Percentiles rank a stretch among this genome's conserved stretches.
Evolutionary conservation across 805 yeast species (phyloP).

Genomic region (Metschnikowia shivogae): DNA sequence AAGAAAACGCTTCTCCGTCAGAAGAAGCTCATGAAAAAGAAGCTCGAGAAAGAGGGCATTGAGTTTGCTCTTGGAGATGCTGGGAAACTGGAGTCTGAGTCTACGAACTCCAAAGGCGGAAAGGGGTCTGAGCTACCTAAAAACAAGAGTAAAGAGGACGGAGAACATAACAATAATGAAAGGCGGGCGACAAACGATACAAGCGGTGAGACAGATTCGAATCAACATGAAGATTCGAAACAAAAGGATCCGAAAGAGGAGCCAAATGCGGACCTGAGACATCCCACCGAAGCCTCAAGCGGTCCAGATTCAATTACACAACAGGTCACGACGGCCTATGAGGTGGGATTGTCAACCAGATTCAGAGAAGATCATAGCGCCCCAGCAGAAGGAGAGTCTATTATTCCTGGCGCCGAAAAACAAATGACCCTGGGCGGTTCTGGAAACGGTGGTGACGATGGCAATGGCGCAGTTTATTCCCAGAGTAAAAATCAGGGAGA

Average conservation of each 20-base stretch:
- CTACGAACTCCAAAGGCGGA: no score
- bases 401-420: neutral
- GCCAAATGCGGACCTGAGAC: neutral
- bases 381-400: neutral
- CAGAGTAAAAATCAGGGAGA: conserved; percentile 1
- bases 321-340: neutral
- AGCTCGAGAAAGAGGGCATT: conserved; percentile 5
- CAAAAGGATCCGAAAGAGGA: neutral
- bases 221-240: neutral
- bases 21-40: conserved; percentile 16
- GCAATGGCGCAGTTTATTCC: conserved; percentile 3
- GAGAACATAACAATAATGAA: neutral
- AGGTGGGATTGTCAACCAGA: neutral
- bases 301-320: neutral
- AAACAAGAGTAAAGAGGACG: conserved; percentile 5
- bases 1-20: conserved; percentile 24
- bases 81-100: conserved; percentile 7
- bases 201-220: no score
- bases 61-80: conserved; percentile 1
- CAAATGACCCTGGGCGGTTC: neutral
- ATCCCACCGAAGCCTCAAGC: neutral
- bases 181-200: neutral
- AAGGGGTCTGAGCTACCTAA: conserved; percentile 11
- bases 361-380: neutral
- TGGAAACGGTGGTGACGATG: conserved; percentile 4